Conservation (phyloP, 2,329 filamentous ascomycete genomes). For the Aureobasidium sp. region DNA sequence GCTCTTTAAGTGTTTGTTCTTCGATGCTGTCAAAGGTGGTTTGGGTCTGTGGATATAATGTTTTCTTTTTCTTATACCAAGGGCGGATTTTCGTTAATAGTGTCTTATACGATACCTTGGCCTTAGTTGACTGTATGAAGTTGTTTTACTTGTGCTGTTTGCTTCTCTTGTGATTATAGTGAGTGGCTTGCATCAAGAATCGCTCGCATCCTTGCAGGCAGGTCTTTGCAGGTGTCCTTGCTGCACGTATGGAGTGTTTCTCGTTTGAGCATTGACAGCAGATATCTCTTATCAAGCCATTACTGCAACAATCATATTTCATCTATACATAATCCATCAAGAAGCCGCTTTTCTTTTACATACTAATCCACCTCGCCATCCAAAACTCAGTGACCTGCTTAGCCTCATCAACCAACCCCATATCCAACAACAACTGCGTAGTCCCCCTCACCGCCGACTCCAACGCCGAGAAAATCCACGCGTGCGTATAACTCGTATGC, state of each 20-base stretch:
- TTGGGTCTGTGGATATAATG: background rate
- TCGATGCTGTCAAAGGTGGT: background rate
- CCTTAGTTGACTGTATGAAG: too few species aligned
- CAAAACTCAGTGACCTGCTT: constrained; percentile 57
- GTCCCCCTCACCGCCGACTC: constrained; percentile 61
- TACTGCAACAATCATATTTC: background rate
- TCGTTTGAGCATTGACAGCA: too few species aligned
- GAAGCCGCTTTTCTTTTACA: background rate
- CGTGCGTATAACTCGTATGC: constrained; percentile 54
- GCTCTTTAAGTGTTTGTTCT: background rate
- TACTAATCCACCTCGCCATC: constrained; percentile 60
- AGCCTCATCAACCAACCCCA: constrained; percentile 64
- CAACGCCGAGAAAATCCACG: constrained; percentile 61
- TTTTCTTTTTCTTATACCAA: background rate
- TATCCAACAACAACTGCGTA: constrained; percentile 55
- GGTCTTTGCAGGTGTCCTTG: background rate
- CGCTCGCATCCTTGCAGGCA: too few species aligned
- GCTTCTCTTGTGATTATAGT: too few species aligned
- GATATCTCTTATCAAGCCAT: too few species aligned
- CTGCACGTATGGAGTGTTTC: too few species aligned
- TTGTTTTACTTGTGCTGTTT: too few species aligned
- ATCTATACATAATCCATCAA: background rate
- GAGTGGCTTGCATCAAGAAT: too few species aligned
- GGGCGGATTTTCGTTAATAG: too few species aligned
- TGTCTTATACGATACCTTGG: too few species aligned